phyloP scores from a whole-genome alignment of 768 basidiomycete genomes.

The Boletellus sp. region DNA sequence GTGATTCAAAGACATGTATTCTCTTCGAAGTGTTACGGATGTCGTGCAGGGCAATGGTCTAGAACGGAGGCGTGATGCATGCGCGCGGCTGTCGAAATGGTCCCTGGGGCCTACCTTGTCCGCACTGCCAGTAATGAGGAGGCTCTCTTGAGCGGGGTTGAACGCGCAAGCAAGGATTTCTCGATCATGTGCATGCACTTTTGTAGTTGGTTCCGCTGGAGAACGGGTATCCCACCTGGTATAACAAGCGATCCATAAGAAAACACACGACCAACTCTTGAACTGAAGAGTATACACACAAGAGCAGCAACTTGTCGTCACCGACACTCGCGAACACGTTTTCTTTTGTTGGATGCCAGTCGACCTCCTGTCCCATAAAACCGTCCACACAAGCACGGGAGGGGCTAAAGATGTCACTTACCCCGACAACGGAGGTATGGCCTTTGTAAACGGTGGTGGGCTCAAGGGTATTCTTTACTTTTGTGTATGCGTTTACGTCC shows the following conservation, averaged over 20 bases:
- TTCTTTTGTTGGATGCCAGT: constrained; percentile 85
- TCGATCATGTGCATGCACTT: constrained; percentile 81
- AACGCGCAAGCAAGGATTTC: constrained; percentile 92
- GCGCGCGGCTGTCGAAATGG: background rate
- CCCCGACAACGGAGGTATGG: constrained; percentile 89
- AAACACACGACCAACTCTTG: background rate
- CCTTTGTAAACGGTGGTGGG: constrained; percentile 82
- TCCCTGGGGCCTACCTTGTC: constrained; percentile 64
- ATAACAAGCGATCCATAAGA: constrained; percentile 2
- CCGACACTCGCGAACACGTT: constrained; percentile 92
- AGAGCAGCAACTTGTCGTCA: constrained; percentile 90
- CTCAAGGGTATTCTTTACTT: constrained; percentile 73
- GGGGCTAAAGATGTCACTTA: constrained; percentile 36
- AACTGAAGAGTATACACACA: constrained; percentile 50
- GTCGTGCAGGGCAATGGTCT: constrained; percentile 91
- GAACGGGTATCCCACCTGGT: constrained; percentile 90
- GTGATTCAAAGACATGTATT: constrained; percentile 88
- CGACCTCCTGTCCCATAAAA: constrained; percentile 68
- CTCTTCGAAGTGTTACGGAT: constrained; percentile 68
- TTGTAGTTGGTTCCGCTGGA: constrained; percentile 59
- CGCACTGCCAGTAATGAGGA: constrained; percentile 87
- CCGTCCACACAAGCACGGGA: background rate
- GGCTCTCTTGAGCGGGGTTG: constrained; percentile 73
- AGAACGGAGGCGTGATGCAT: background rate
- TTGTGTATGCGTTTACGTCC: constrained; percentile 90